phyloP scores from a whole-genome alignment of 2,329 filamentous ascomycete species.

The Hypoxylon sp. region DNA sequence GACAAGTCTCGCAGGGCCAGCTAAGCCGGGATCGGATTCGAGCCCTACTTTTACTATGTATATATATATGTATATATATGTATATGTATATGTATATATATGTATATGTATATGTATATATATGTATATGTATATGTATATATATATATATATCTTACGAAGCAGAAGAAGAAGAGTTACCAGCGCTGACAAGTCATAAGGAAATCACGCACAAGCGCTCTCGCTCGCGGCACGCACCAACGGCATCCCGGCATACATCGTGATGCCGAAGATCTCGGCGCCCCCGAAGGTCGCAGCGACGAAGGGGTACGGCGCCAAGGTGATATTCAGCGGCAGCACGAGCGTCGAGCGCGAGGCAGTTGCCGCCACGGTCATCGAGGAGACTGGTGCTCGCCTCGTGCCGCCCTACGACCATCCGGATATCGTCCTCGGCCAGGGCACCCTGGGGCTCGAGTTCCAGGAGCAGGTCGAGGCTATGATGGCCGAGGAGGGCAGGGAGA shows the following conservation, averaged over 20 bases:
- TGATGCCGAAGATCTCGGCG: conserved; percentile 90
- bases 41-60: neutral
- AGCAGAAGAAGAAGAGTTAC: conserved; percentile 2
- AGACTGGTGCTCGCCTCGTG: conserved; percentile 82
- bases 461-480: conserved; percentile 73
- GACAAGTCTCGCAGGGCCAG: neutral
- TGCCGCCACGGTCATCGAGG: conserved; percentile 73
- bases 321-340: conserved; percentile 87
- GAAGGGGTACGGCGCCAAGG: conserved; percentile 77
- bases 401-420: conserved; percentile 94
- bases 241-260: conserved; percentile 82
- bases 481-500: conserved; percentile 40
- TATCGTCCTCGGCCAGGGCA: conserved; percentile 95
- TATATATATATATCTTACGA: too few relatives aligned
- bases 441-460: conserved; percentile 83
- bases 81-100: too few relatives aligned
- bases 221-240: conserved; percentile 83
- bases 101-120: too few relatives aligned
- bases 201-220: conserved; percentile 95
- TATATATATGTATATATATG: neutral
- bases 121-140: too few relatives aligned
- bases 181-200: conserved; percentile 59
- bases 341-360: conserved; percentile 83
- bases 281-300: conserved; percentile 91
- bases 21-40: neutral